Evolutionary conservation across 805 yeast genomes (phyloP).

Genomic region (Ogataea methylovora): DNA sequence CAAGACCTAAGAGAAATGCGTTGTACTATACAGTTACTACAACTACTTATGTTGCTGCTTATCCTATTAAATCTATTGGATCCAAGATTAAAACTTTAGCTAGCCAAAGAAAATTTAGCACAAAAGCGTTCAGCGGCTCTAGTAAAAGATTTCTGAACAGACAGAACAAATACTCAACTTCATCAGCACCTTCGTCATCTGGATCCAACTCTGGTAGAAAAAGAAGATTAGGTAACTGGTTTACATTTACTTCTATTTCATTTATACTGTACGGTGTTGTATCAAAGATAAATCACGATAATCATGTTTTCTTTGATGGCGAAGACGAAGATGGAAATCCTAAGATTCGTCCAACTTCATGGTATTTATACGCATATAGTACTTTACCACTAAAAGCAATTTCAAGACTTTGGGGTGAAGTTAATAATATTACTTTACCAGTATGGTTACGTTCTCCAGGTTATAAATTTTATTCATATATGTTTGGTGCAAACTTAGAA

Average conservation of each 20-base stretch:
- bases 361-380: conserved; percentile 86
- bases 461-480: conserved; percentile 62
- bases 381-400: conserved; percentile 86
- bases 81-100: conserved; percentile 10
- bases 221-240: conserved; percentile 30
- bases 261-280: conserved; percentile 49
- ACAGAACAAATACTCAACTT: no score
- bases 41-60: not conserved
- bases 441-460: conserved; percentile 83
- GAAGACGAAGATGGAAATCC: conserved; percentile 23
- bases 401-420: conserved; percentile 91
- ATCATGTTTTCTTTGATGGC: conserved; percentile 12
- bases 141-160: no score
- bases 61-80: conserved; percentile 12
- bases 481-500: conserved; percentile 83
- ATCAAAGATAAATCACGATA: conserved; percentile 28
- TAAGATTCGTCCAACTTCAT: conserved; percentile 56
- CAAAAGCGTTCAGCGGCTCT: not conserved
- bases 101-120: conserved; percentile 6
- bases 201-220: conserved; percentile 6
- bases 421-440: conserved; percentile 79
- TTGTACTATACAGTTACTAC: conserved; percentile 33
- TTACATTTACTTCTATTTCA: conserved; percentile 47
- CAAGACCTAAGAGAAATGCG: conserved; percentile 48
- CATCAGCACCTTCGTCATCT: conserved; percentile 2